These are phyloP conservation scores for Lasiosphaeria miniovina DNA, from an alignment of 495 filamentous ascomycete genomes.

Conservation along the genomic window DNA sequence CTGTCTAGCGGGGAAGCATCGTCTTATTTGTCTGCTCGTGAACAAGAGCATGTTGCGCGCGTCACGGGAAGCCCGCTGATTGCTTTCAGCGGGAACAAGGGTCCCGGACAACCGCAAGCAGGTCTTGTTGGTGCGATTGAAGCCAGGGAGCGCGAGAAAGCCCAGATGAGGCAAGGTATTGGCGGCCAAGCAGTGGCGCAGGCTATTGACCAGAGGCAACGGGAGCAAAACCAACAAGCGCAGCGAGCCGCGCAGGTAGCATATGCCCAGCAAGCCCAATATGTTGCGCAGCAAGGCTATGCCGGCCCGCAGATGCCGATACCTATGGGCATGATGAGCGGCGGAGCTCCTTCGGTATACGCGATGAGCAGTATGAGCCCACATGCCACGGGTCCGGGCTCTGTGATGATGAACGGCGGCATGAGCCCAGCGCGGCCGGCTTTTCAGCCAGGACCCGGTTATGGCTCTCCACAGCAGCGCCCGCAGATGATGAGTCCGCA, in stretches of 20 bases:
- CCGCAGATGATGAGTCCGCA: conserved; percentile 23
- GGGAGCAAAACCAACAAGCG: conserved; percentile 50
- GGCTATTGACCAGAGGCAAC: conserved; percentile 73
- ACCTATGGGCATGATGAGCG: conserved; percentile 16
- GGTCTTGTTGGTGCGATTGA: conserved; percentile 77
- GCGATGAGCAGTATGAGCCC: conserved; percentile 16
- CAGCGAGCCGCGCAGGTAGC: conserved; percentile 31
- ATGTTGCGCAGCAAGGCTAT: conserved; percentile 21
- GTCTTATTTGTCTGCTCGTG: conserved; percentile 79
- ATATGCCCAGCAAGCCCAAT: conserved; percentile 35
- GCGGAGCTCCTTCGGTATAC: conserved; percentile 31
- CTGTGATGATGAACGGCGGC: conserved; percentile 16
- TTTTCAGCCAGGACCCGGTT: conserved; percentile 16
- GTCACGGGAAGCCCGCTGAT: conserved; percentile 81
- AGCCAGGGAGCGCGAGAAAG: conserved; percentile 69
- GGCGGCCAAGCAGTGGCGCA: conserved; percentile 72
- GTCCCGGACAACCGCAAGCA: conserved; percentile 46
- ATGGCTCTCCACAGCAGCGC: conserved; percentile 13
- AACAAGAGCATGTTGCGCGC: conserved; percentile 90
- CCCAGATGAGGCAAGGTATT: conserved; percentile 66
- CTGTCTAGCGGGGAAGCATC: conserved; percentile 51
- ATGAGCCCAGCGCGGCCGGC: conserved; percentile 8
- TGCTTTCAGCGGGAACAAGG: conserved; percentile 59
- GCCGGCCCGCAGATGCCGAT: conserved; percentile 14
- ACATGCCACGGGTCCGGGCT: conserved; percentile 20